These are phyloP conservation scores for Aspergillus pseudotamarii DNA, from an alignment of 2,329 filamentous ascomycete genomes.

Conservation along the genomic window DNA sequence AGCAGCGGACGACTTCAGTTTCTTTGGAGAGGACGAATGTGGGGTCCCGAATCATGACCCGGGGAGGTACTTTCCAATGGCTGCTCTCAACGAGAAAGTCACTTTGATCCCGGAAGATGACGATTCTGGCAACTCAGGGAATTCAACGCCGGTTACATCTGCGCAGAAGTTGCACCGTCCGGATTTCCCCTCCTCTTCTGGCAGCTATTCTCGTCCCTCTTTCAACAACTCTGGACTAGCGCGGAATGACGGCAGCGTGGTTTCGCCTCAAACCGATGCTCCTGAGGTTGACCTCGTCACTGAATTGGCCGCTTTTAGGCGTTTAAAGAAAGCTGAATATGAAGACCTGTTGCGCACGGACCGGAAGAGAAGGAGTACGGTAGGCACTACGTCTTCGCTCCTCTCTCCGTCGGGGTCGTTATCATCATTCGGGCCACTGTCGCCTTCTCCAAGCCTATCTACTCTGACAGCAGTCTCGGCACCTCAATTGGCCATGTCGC, in stretches of 20 bases:
- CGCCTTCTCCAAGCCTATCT: conserved; percentile 18
- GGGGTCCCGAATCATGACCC: conserved; percentile 51
- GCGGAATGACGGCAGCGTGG: background rate
- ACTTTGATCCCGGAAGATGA: conserved; percentile 42
- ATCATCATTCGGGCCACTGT: conserved; percentile 13
- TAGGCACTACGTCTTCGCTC: conserved; percentile 26
- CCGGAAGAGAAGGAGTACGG: conserved; percentile 27
- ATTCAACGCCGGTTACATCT: conserved; percentile 17
- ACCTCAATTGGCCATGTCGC: conserved; percentile 31
- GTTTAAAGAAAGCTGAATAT: conserved; percentile 54
- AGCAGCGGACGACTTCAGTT: conserved; percentile 62
- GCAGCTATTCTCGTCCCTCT: background rate
- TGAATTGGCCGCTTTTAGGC: conserved; percentile 58
- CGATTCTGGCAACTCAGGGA: conserved; percentile 21
- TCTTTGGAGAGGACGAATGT: conserved; percentile 62
- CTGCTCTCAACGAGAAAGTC: conserved; percentile 47
- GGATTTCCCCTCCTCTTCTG: conserved; percentile 8
- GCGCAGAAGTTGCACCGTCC: conserved; percentile 15
- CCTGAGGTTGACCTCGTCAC: conserved; percentile 54
- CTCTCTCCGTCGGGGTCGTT: conserved; percentile 12
- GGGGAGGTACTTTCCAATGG: conserved; percentile 48
- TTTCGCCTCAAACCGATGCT: conserved; percentile 13
- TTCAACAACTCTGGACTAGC: conserved; percentile 5
- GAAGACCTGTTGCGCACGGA: conserved; percentile 36
- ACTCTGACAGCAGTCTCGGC: conserved; percentile 15